Conservation (phyloP, 345 rosid species). For the Anacardium occidentale region DNA sequence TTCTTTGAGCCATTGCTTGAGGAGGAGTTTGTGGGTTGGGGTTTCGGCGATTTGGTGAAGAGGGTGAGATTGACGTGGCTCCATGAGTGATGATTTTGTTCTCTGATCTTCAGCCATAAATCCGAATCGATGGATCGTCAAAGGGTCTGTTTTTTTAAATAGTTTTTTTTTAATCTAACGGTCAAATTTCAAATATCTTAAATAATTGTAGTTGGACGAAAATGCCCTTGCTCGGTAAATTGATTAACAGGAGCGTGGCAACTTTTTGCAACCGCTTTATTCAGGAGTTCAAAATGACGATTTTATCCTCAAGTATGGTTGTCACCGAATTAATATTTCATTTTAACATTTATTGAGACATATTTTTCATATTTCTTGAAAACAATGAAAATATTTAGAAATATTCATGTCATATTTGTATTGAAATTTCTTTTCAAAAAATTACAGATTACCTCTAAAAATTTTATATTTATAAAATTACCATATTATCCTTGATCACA, state of each 20-base stretch:
- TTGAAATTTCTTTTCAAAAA: too few relatives aligned
- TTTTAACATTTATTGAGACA: too few relatives aligned
- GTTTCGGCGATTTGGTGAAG: constrained; percentile 90
- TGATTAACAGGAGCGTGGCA: neutral
- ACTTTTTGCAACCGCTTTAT: neutral
- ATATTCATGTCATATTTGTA: too few relatives aligned
- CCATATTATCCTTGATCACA: too few relatives aligned
- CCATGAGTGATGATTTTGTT: constrained; percentile 52
- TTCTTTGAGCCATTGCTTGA: constrained; percentile 95
- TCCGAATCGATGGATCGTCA: constrained; percentile 18
- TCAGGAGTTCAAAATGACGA: neutral
- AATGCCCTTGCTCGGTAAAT: neutral
- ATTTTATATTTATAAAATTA: too few relatives aligned
- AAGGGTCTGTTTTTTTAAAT: constrained; percentile 17
- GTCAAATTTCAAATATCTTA: constrained; percentile 20
- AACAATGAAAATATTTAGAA: too few relatives aligned
- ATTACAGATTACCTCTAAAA: too few relatives aligned
- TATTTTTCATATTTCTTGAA: too few relatives aligned
- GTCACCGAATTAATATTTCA: too few relatives aligned
- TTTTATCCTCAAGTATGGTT: constrained; percentile 3
- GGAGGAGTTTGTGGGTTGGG: constrained; percentile 87
- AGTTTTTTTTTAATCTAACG: constrained; percentile 24
- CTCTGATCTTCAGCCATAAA: constrained; percentile 44
- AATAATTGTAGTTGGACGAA: neutral
- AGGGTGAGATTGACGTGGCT: constrained; percentile 58